Base-by-base conservation (phyloP, 306 rosid species). In the Myrica gale region DNA sequence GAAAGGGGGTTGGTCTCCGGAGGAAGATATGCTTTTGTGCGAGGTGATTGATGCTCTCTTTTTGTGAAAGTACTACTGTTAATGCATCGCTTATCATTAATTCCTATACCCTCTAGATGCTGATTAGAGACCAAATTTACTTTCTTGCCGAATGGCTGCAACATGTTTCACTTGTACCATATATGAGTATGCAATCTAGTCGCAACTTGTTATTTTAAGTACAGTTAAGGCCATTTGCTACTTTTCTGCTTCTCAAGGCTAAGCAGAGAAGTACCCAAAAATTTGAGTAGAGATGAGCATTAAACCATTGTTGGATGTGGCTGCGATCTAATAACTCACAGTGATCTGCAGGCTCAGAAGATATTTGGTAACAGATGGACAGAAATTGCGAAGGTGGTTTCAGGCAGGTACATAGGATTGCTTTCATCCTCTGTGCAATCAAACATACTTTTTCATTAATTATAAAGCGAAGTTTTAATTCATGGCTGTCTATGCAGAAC, bases 1-100 rank as follows among this genome's bases (percentile, higher is more conserved):
- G 88, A 96, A 92, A 88, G 99, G 99, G 54, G 99, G 99, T 10
- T 96, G 99, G 99, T 90, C 99, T 21, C 97, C 94, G 7, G 99
- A 96, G 66, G 99, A 96, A 87, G 99, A 92, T 76, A 74, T 89
- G 84, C 97, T 96, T 79, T 91, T 96, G 69, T 96, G 99, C 60
- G 97, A 96, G 97, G 99, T 95, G 86, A 58, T 80, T 63, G 46
- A 43, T 77, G 56, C 77, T 79, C 51, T 20, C 11, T 23, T 17
- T 32, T 7, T 69, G 32, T 69, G 42, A 9, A 70, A 44, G 52
- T 72, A 51, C 65, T 44, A 17, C 26, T 17, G 21, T 56, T 77
- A 6, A 45, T 46, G 23, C 75, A 52, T 60, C 74, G 16, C 15
- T 12, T 7, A 68, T 76, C 44, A 58, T 3, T 51, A 55, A 82